phyloP scores from a whole-genome alignment of 1,284 basidiomycete species.

The Ganoderma sinense region DNA sequence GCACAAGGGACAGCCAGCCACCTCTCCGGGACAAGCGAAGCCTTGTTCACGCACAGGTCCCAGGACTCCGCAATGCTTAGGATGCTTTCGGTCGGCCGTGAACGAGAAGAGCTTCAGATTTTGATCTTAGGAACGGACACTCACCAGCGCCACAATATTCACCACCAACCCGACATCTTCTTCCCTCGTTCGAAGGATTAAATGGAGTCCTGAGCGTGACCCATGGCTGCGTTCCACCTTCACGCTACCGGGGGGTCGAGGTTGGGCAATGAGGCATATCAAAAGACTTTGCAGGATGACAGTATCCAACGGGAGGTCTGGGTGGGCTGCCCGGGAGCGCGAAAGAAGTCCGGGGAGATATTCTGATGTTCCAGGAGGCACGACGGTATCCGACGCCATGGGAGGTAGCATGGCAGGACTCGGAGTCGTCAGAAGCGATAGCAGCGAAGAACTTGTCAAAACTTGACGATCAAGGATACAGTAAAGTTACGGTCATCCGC shows the following conservation, averaged over 20 bases:
- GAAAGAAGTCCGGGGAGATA: conserved; percentile 62
- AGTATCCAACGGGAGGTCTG: conserved; percentile 62
- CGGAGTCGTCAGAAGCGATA: neutral
- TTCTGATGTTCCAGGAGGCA: conserved; percentile 50
- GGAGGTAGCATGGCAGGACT: neutral
- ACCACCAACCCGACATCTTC: conserved; percentile 64
- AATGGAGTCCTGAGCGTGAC: conserved; percentile 19
- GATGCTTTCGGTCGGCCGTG: neutral
- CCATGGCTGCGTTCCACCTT: conserved; percentile 17
- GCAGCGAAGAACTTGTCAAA: neutral
- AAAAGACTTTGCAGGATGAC: conserved; percentile 72
- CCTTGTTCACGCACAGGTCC: neutral
- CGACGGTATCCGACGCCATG: neutral
- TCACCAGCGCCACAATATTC: conserved; percentile 62
- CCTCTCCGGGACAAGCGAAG: neutral
- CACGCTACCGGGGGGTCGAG: conserved; percentile 18
- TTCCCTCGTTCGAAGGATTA: conserved; percentile 67
- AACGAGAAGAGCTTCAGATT: neutral
- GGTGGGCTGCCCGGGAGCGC: conserved; percentile 51
- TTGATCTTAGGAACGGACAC: conserved; percentile 33
- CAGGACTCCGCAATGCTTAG: no score
- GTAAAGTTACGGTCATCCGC: neutral
- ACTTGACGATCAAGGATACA: neutral
- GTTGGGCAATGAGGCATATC: conserved; percentile 61
- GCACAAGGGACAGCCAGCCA: neutral